A percentile compares a stretch with the other conserved stretches of the same genome.
phyloP scores from a whole-genome alignment of 306 rosid genomes.

The Sechiopsis laciniata region DNA sequence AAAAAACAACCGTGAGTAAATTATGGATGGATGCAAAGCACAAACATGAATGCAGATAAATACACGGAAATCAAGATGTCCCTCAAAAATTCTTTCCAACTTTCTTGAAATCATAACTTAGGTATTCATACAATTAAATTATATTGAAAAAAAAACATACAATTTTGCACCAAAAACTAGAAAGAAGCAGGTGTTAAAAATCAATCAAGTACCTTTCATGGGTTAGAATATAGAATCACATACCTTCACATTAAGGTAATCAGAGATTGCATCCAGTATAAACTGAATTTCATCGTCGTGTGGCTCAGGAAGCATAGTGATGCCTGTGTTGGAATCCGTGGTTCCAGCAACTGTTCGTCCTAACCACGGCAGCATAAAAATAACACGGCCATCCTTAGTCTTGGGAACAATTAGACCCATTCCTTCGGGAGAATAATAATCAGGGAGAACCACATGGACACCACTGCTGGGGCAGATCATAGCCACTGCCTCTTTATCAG shows the following conservation, averaged over 20 bases:
- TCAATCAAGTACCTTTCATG: background rate
- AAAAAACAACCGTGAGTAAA: background rate
- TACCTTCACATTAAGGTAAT: conserved; percentile 92
- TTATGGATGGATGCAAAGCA: background rate
- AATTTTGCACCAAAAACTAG: background rate
- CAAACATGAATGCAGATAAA: conserved; percentile 4
- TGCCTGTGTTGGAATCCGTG: conserved; percentile 80
- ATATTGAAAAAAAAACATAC: no score
- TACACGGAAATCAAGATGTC: background rate
- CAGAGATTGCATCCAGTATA: conserved; percentile 89
- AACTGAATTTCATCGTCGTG: conserved; percentile 94
- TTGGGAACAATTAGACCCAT: conserved; percentile 98
- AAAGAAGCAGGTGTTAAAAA: conserved; percentile 4
- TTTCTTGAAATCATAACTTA: background rate
- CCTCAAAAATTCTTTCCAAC: background rate
- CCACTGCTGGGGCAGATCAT: conserved; percentile 98
- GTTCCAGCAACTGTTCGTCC: conserved; percentile 98
- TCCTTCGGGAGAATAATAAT: conserved; percentile 97
- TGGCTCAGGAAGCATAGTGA: conserved; percentile 89
- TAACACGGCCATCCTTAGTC: conserved; percentile 96
- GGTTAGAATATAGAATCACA: conserved; percentile 24
- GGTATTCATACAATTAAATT: background rate
- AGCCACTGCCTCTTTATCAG: conserved; percentile 48
- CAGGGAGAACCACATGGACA: conserved; percentile 91
- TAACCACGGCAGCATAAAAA: conserved; percentile 98